Evolutionary conservation across 768 basidiomycete species (phyloP).

Genomic region (Lentinula guzmanii): DNA sequence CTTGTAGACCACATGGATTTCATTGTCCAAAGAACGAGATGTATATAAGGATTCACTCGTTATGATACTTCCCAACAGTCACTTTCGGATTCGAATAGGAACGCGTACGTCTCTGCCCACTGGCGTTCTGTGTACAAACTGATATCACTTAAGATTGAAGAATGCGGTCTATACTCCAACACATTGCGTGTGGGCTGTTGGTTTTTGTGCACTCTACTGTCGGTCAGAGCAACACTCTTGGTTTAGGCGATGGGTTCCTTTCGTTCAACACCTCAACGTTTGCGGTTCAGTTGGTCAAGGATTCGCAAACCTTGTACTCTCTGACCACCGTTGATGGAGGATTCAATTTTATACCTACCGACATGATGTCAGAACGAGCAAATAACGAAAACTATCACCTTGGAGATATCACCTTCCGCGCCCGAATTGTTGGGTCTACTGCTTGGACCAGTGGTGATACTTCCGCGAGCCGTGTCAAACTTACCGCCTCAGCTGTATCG

Average conservation of each 20-base stretch:
- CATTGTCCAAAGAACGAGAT: background rate
- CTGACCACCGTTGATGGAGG: conserved; percentile 25
- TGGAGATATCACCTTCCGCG: conserved; percentile 50
- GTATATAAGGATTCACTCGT: background rate
- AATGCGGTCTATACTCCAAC: background rate
- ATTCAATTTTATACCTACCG: conserved; percentile 48
- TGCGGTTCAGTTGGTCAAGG: conserved; percentile 42
- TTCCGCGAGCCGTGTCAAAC: conserved; percentile 31
- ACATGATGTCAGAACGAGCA: conserved; percentile 42
- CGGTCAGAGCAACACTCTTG: conserved; percentile 30
- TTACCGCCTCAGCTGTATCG: conserved; percentile 30
- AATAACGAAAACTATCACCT: conserved; percentile 47
- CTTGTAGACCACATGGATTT: background rate
- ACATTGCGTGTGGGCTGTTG: background rate
- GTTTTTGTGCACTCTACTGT: background rate
- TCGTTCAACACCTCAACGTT: conserved; percentile 41
- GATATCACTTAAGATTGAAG: background rate
- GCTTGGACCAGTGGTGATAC: conserved; percentile 43
- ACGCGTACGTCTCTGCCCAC: background rate
- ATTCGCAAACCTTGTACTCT: conserved; percentile 53
- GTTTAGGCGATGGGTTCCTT: conserved; percentile 40
- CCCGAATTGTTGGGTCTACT: conserved; percentile 36
- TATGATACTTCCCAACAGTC: background rate
- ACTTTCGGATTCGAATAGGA: background rate
- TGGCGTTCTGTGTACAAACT: background rate